phyloP scores from a whole-genome alignment of 371 early-diverging fungal genomes.

The Nematocida parisii region DNA sequence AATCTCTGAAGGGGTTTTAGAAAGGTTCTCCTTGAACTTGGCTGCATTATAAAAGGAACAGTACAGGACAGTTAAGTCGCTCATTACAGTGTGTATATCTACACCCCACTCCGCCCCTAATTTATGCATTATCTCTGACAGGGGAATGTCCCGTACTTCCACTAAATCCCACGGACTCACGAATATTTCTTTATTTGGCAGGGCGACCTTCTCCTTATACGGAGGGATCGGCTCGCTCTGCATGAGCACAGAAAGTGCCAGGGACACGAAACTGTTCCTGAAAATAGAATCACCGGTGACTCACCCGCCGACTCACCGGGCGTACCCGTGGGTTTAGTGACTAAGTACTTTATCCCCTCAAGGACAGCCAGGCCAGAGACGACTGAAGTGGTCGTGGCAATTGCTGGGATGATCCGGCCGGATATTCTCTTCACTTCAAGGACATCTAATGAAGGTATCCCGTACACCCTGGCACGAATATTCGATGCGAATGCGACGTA shows the following conservation, averaged over 20 bases:
- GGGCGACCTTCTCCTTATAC: constrained; percentile 71
- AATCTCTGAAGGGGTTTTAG: constrained; percentile 47
- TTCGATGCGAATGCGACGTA: constrained; percentile 95
- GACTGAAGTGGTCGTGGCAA: constrained; percentile 98
- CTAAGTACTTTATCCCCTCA: constrained; percentile 72
- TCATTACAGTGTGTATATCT: constrained; percentile 86
- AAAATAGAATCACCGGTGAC: constrained; percentile 71
- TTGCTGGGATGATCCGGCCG: constrained; percentile 99
- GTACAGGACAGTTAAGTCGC: constrained; percentile 76
- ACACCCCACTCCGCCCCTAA: constrained; percentile 79
- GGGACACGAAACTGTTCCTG: constrained; percentile 96
- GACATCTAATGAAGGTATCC: constrained; percentile 82
- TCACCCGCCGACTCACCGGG: neutral
- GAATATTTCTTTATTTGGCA: constrained; percentile 76
- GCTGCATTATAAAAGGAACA: constrained; percentile 58
- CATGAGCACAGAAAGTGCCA: constrained; percentile 96
- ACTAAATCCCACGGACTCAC: constrained; percentile 92
- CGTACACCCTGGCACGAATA: constrained; percentile 90
- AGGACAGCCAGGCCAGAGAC: constrained; percentile 94
- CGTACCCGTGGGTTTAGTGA: neutral
- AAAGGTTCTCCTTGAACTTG: constrained; percentile 34
- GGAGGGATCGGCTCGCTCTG: constrained; percentile 94
- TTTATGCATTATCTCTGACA: constrained; percentile 80
- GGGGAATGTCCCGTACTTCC: constrained; percentile 80
- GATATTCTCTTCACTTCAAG: constrained; percentile 97